A percentile compares a stretch with the other conserved stretches of the same genome.
These are phyloP conservation scores for Chionographis japonica DNA, from an alignment of 106 monocot genomes.

Conservation along the genomic window DNA sequence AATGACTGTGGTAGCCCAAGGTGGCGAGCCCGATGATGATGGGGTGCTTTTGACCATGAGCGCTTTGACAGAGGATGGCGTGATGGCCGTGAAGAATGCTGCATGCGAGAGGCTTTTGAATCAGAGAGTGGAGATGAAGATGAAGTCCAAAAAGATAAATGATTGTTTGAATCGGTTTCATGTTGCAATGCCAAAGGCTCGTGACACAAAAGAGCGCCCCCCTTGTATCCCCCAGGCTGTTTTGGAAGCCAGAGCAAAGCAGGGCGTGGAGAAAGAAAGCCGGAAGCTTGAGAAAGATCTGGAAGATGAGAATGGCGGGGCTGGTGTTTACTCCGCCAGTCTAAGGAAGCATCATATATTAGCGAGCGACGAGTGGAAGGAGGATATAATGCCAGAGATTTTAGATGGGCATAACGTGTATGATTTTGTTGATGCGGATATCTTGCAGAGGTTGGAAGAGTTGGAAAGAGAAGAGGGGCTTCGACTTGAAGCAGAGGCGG, in stretches of 20 bases:
- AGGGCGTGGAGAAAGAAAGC: constrained; percentile 44
- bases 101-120: constrained; percentile 86
- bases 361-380: constrained; percentile 90
- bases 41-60: constrained; percentile 78
- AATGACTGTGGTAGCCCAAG: constrained; percentile 54
- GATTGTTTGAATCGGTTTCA: constrained; percentile 86
- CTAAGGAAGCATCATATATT: constrained; percentile 84
- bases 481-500: constrained; percentile 41
- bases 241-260: constrained; percentile 60
- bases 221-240: constrained; percentile 82
- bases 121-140: constrained; percentile 81
- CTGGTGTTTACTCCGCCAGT: constrained; percentile 95
- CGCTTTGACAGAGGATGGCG: constrained; percentile 87
- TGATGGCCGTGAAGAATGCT: constrained; percentile 87
- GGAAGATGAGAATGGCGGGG: constrained; percentile 93
- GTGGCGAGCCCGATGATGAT: constrained; percentile 58
- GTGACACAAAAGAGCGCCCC: constrained; percentile 86
- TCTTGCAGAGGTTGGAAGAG: constrained; percentile 74
- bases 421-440: constrained; percentile 89
- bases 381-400: constrained; percentile 89
- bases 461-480: constrained; percentile 90
- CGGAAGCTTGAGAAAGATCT: constrained; percentile 84
- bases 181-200: constrained; percentile 88
- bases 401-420: constrained; percentile 92
- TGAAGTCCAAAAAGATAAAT: constrained; percentile 94